These are phyloP conservation scores for Erythrophleum ivorense DNA, from an alignment of 331 rosid genomes.

Conservation along the genomic window DNA sequence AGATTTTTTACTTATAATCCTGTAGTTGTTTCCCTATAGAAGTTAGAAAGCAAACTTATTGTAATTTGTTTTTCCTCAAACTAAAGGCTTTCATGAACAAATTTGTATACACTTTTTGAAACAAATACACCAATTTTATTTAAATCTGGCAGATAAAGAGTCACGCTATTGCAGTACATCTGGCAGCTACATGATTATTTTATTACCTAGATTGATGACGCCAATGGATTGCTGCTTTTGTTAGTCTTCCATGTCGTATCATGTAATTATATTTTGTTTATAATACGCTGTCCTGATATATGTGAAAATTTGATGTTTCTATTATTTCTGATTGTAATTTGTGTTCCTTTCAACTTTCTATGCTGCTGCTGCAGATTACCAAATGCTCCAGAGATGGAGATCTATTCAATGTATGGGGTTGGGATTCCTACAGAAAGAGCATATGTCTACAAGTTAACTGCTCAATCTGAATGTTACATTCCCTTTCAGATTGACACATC, in stretches of 20 bases:
- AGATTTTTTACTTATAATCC: conserved; percentile 36
- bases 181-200: not conserved
- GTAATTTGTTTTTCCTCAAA: conserved; percentile 26
- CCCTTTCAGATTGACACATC: conserved; percentile 93
- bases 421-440: conserved; percentile 98
- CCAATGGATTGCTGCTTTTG: conserved; percentile 21
- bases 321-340: conserved; percentile 24
- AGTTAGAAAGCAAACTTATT: not conserved
- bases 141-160: conserved; percentile 29
- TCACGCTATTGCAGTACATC: not conserved
- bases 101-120: conserved; percentile 30
- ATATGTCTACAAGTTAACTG: conserved; percentile 72
- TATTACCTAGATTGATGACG: conserved; percentile 15
- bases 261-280: not conserved
- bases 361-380: conserved; percentile 73
- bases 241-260: not conserved
- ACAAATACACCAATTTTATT: not conserved
- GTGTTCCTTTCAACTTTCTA: conserved; percentile 25
- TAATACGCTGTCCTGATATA: conserved; percentile 9
- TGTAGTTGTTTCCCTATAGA: not conserved
- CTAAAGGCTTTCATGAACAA: conserved; percentile 28
- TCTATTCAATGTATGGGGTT: conserved; percentile 91
- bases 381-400: conserved; percentile 93
- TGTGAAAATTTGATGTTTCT: conserved; percentile 20
- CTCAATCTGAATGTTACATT: conserved; percentile 79